Base-by-base conservation (phyloP, 2,329 filamentous ascomycete genomes). In the Trichophyton mentagrophytes region DNA sequence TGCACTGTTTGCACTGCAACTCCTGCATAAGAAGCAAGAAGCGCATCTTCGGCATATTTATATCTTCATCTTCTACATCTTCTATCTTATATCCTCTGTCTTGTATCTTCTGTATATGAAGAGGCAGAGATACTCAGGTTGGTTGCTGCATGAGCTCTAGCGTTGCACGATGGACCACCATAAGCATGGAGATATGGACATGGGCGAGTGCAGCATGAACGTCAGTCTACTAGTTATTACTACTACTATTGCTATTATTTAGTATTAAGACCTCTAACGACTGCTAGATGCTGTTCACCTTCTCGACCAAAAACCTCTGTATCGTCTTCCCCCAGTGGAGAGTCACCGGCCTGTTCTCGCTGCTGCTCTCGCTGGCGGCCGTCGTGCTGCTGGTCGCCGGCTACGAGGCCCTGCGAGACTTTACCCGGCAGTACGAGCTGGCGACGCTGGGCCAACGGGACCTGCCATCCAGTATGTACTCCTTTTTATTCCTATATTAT, bases 251-350 rank as follows among this genome's bases (percentile, higher is more conserved):
- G 8, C 30, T 9, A 33, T 9, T 33, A 33, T 6, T 33, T 33
- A 33, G 5, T 33, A 33, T 33, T 13, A 25, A 46, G n/a, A 59
- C 15, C 7, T 1, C 55, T 57, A 36, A 57, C 40, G 11, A 22
- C 8, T 25, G 11, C 11, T 44, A 96, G 90, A 97, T 96, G 92
- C 85, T 97, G 66, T 99, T 99, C 79, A 97, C 90, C 64, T 99
- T 92, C 92, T 85, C 90, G 73, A 92, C 91, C 2, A 83, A 81
- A 61, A 88, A 97, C 76, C 89, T 99, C 65, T 99, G 93, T 81
- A 95, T 99, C 74, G 84, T 99, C 74, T 99, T 97, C 80, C 82
- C 81, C 68, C 84, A 86, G 75, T 99, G 93, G 93, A 91, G 89
- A 76, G 77, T 99, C 73, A 85, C 82, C 64, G 85, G 86, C 63